These are phyloP conservation scores for Diaporthe vaccinii DNA, from an alignment of 2,329 filamentous ascomycete species.

Conservation along the genomic window DNA sequence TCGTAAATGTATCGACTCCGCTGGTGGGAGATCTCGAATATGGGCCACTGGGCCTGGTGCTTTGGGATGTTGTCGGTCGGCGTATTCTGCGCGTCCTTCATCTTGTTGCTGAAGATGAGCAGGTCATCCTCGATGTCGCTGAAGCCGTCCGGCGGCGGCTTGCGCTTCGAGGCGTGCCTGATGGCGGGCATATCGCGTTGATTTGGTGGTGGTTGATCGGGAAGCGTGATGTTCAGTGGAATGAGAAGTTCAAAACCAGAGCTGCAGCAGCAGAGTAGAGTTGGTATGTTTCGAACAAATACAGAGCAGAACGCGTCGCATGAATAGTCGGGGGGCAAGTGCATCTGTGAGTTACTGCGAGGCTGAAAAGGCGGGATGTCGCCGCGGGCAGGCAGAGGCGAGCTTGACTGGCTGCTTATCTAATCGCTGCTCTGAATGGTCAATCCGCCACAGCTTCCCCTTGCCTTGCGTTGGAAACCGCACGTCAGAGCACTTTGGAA, in stretches of 20 bases:
- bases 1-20: slow-evolving; percentile 95
- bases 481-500: slow-evolving; percentile 39
- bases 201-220: neutral
- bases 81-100: slow-evolving; percentile 95
- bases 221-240: neutral
- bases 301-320: neutral
- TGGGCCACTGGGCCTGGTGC: slow-evolving; percentile 94
- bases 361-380: slow-evolving; percentile 7
- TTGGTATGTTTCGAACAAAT: slow-evolving; percentile 4
- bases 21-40: slow-evolving; percentile 97
- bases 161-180: slow-evolving; percentile 80
- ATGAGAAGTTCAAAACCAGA: neutral
- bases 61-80: slow-evolving; percentile 83
- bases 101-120: slow-evolving; percentile 88
- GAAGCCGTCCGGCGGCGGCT: slow-evolving; percentile 88
- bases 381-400: slow-evolving; percentile 22
- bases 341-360: slow-evolving; percentile 2
- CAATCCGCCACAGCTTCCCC: slow-evolving; percentile 31
- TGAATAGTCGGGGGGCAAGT: neutral
- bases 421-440: slow-evolving; percentile 42
- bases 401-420: slow-evolving; percentile 19
- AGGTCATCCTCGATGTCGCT: slow-evolving; percentile 90
- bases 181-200: slow-evolving; percentile 77
- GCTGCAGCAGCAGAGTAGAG: neutral
- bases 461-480: neutral